phyloP scores from a whole-genome alignment of 208 protist genomes.

The Phytomonas sp. region DNA sequence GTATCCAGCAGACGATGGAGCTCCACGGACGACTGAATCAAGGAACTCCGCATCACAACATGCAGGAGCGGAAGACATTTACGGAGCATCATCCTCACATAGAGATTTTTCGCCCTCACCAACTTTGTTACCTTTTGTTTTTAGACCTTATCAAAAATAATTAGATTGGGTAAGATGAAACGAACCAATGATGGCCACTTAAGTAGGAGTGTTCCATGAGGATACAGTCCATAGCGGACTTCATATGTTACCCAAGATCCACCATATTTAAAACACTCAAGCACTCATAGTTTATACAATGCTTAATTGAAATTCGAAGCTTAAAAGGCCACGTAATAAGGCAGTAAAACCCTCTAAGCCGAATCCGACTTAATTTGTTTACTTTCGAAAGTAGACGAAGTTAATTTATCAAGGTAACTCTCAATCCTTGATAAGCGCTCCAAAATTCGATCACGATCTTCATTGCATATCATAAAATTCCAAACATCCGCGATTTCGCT shows the following conservation, averaged over 20 bases:
- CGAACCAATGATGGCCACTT: background rate
- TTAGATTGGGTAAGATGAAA: background rate
- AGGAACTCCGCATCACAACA: slow-evolving; percentile 16
- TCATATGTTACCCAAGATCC: background rate
- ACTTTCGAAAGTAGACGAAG: background rate
- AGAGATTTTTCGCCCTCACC: background rate
- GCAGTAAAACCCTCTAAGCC: background rate
- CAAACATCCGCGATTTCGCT: background rate
- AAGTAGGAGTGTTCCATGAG: background rate
- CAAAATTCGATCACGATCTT: background rate
- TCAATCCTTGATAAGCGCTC: background rate
- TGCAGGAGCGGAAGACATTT: slow-evolving; percentile 6
- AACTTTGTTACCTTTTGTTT: background rate
- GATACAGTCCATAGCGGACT: background rate
- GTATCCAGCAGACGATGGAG: slow-evolving; percentile 62
- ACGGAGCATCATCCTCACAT: slow-evolving; percentile 18
- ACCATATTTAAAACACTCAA: background rate
- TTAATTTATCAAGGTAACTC: background rate
- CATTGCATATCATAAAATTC: background rate
- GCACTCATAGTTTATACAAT: background rate
- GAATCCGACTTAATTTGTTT: background rate
- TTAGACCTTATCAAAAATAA: background rate
- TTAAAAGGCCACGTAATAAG: background rate
- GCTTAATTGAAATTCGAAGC: background rate
- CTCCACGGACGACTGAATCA: slow-evolving; percentile 23